A percentile compares a stretch with the other conserved stretches of the same genome.
Evolutionary conservation across 2,329 filamentous ascomycete species (phyloP).

Genomic region (Coniella lustricola): DNA sequence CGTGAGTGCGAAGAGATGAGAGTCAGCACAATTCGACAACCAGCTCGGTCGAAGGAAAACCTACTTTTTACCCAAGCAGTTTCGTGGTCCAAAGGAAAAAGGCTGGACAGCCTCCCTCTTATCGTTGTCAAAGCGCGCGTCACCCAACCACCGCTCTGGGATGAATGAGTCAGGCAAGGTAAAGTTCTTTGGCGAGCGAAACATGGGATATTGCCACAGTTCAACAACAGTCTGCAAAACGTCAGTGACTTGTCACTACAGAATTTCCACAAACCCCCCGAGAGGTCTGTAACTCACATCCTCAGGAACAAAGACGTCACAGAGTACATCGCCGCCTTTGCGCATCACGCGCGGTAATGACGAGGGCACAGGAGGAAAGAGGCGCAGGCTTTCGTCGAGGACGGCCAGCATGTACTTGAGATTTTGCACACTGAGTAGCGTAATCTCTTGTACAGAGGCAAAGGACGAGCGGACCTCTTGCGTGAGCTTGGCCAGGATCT

Average conservation of each 20-base stretch:
- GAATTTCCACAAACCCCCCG: too few relatives aligned
- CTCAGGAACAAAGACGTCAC: constrained; percentile 23
- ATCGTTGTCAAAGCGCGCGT: constrained; percentile 29
- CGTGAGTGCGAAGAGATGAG: neutral
- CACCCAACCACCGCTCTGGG: constrained; percentile 38
- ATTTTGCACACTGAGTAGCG: constrained; percentile 18
- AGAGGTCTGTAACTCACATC: constrained; percentile 29
- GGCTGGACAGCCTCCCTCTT: constrained; percentile 33
- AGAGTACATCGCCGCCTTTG: constrained; percentile 24
- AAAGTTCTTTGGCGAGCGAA: constrained; percentile 35
- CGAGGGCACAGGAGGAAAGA: constrained; percentile 22
- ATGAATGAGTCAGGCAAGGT: constrained; percentile 34
- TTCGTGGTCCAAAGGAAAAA: constrained; percentile 37
- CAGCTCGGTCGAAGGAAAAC: constrained; percentile 12
- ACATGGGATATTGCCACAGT: constrained; percentile 35
- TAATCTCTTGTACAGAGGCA: constrained; percentile 25
- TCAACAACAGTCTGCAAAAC: constrained; percentile 33
- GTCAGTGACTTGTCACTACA: too few relatives aligned
- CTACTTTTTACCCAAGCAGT: constrained; percentile 42
- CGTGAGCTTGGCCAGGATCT: constrained; percentile 29
- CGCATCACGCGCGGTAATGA: constrained; percentile 18
- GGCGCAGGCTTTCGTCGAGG: constrained; percentile 25
- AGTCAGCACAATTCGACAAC: too few relatives aligned
- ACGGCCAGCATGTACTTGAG: constrained; percentile 26
- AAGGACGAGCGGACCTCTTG: constrained; percentile 34